A percentile compares a stretch with the other conserved stretches of the same genome.
These are phyloP conservation scores for Aureobasidium sp. DNA, from an alignment of 2,329 filamentous ascomycete genomes.

Conservation along the genomic window DNA sequence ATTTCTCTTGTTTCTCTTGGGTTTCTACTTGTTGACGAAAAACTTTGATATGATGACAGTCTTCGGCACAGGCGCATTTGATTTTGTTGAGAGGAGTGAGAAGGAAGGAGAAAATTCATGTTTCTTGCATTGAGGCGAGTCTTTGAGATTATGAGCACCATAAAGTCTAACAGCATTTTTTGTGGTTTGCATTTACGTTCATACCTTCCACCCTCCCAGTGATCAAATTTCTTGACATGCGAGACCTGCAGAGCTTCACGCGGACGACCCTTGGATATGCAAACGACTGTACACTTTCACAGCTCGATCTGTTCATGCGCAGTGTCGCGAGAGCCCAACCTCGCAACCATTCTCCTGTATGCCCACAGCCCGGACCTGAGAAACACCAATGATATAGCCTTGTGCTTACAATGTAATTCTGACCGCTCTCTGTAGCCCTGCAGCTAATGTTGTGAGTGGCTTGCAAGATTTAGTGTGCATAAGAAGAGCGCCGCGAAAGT, in stretches of 20 bases:
- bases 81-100: background rate
- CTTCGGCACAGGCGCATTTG: background rate
- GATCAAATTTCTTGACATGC: background rate
- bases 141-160: background rate
- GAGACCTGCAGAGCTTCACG: background rate
- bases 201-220: background rate
- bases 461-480: too few species aligned
- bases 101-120: background rate
- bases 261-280: too few species aligned
- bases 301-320: too few species aligned
- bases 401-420: too few species aligned
- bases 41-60: background rate
- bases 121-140: background rate
- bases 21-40: background rate
- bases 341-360: too few species aligned
- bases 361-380: too few species aligned
- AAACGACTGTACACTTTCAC: too few species aligned
- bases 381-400: too few species aligned
- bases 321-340: background rate
- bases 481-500: too few species aligned
- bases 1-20: background rate
- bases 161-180: background rate
- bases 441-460: too few species aligned
- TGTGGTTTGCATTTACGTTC: background rate
- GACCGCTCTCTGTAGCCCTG: too few species aligned